Evolutionary conservation across 768 basidiomycete genomes (phyloP), one percentile per base, ranked within the genome.

Genomic region (Termitomyces sp.): DNA sequence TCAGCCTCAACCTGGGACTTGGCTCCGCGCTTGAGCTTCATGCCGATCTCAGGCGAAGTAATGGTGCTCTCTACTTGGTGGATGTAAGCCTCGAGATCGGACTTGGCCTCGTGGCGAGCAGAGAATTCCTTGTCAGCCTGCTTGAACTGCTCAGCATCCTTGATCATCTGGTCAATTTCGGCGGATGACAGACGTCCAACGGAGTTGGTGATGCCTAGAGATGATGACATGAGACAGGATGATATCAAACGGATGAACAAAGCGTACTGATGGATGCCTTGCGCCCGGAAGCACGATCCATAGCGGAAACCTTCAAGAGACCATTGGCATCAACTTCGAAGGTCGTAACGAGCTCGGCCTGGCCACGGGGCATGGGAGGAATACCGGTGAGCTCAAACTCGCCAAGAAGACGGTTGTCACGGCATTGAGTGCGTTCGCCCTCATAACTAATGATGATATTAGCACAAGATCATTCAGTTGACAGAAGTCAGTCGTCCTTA

Each of bases 101-200:
- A 92, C 76, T 95, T 97, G 62, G 97, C 94, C 77, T 98, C 95
- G 72, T 99, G 97, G 64, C 91, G 91, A 56, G 95, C 88, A 62
- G 93, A 92, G 85, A 96, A 98, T 73, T 98, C 97, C 80, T 94
- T 97, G 83, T 94, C 91, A 28, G 90, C 92, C 71, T 86, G 84
- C 82, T 94, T 95, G 85, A 84, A 97, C 74, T 94, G 92, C 75
- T 98, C 96, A 54, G 97, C 93, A 70, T 98, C 96, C 82, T 95
- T 94, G 82, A 98, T 97, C 97, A 98, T 98, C 78, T 98, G 95
- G 69, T 98, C 95, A 63, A 99, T 99, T 83, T 99, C 97, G 65
- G 88, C 92, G 54, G 89, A 85, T 49, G 96, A 97, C 66, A 99
- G 86, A 77, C 97, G 95, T 64, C 97, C 97, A 70, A 98, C 97